phyloP scores from a whole-genome alignment of 148 eudicot species.

The Vaccinium macrocarpon region DNA sequence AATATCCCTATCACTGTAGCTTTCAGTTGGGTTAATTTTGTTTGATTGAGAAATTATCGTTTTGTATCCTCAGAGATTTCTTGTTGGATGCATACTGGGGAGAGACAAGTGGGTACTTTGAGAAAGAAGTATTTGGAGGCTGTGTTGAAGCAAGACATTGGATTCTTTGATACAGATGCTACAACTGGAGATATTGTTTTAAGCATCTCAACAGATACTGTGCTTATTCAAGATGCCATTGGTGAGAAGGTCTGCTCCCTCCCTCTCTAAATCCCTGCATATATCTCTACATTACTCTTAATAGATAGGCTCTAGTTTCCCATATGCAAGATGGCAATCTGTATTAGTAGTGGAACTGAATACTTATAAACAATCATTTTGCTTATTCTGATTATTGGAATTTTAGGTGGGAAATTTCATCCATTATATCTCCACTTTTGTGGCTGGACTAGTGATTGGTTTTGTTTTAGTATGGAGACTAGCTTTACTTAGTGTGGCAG shows the following conservation, averaged over 20 bases:
- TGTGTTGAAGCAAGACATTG: conserved; percentile 88
- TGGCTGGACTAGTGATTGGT: conserved; percentile 99
- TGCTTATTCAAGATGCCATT: conserved; percentile 98
- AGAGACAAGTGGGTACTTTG: conserved; percentile 83
- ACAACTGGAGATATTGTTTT: conserved; percentile 95
- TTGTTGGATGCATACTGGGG: conserved; percentile 98
- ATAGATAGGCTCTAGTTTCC: background rate
- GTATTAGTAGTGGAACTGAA: too few species aligned
- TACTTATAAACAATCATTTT: background rate
- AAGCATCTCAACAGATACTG: conserved; percentile 87
- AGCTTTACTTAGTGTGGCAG: conserved; percentile 96
- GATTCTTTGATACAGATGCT: conserved; percentile 99
- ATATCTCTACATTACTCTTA: too few species aligned
- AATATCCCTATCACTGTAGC: conserved; percentile 18
- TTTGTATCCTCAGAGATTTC: conserved; percentile 58
- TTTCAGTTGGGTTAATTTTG: background rate
- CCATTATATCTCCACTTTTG: conserved; percentile 87
- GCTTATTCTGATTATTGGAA: background rate
- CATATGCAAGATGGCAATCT: background rate
- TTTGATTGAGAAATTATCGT: background rate
- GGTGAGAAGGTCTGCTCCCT: conserved; percentile 72
- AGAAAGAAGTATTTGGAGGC: conserved; percentile 91
- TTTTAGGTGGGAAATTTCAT: conserved; percentile 93
- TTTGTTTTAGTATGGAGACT: conserved; percentile 95
- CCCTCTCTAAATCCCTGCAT: background rate